Conservation (phyloP, 2,329 filamentous ascomycete species). For the Pleurostoma richardsiae region DNA sequence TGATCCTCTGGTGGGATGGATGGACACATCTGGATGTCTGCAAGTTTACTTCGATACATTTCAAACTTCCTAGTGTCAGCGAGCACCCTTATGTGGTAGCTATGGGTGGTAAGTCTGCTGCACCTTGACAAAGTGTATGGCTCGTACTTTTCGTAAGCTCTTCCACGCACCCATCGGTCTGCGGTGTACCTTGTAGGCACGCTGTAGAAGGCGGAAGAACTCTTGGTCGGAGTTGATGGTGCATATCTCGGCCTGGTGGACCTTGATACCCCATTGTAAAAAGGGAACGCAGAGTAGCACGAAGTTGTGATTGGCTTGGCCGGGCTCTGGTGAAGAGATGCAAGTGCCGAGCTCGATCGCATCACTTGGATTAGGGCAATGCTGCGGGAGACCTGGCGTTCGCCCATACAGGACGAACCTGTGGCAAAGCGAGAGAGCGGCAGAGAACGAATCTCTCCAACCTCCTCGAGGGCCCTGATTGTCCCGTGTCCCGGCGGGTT, state of each 20-base stretch:
- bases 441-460: neutral
- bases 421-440: neutral
- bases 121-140: slow-evolving; percentile 4
- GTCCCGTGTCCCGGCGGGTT: neutral
- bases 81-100: neutral
- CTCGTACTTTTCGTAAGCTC: neutral
- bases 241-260: slow-evolving; percentile 13
- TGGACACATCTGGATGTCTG: slow-evolving; percentile 1
- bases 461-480: no score
- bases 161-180: slow-evolving; percentile 8
- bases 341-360: slow-evolving; percentile 1
- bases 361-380: neutral
- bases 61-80: slow-evolving; percentile 2
- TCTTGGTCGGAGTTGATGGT: slow-evolving; percentile 12
- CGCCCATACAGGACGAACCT: neutral
- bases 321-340: neutral
- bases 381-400: neutral
- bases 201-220: slow-evolving; percentile 11
- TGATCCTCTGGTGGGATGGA: neutral
- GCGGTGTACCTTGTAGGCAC: slow-evolving; percentile 6
- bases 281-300: slow-evolving; percentile 12
- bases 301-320: slow-evolving; percentile 7
- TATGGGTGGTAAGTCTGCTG: neutral
- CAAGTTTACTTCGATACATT: slow-evolving; percentile 1
- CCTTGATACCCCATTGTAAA: slow-evolving; percentile 5